phyloP scores from a whole-genome alignment of 345 rosid species.

The Populus nigra region DNA sequence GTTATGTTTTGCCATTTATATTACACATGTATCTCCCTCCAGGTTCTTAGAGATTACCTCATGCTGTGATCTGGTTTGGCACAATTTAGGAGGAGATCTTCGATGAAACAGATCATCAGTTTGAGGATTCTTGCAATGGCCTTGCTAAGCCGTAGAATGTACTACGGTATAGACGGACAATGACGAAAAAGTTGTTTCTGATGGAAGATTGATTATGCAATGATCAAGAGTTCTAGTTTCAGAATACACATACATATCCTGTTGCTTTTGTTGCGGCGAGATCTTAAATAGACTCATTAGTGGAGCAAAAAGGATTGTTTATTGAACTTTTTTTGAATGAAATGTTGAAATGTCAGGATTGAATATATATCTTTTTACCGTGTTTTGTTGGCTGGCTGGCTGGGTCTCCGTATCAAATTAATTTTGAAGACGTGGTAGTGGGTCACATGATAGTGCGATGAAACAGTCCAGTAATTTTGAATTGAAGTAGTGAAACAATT shows the following conservation, averaged over 20 bases:
- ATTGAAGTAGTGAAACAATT: no score
- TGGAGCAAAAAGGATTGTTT: no score
- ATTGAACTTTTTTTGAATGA: no score
- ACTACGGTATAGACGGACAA: not conserved
- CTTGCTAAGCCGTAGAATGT: not conserved
- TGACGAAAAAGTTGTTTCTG: slow-evolving; percentile 2
- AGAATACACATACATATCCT: not conserved
- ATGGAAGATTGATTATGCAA: not conserved
- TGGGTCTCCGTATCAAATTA: no score
- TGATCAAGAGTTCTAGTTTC: not conserved
- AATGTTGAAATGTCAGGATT: no score
- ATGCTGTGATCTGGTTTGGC: not conserved
- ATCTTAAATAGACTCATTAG: no score
- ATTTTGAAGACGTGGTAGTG: no score
- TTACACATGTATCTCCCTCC: not conserved
- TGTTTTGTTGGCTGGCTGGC: no score
- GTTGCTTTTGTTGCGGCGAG: not conserved
- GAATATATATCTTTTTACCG: no score
- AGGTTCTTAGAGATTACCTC: not conserved
- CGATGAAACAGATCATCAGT: slow-evolving; percentile 90
- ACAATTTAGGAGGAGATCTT: slow-evolving; percentile 78
- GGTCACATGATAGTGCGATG: no score
- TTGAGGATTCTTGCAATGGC: slow-evolving; percentile 53
- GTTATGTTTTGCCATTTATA: not conserved
- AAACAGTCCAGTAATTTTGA: no score